Evolutionary conservation across 108 stramenopile species (phyloP).

Genomic region (Nitzschia sp.): DNA sequence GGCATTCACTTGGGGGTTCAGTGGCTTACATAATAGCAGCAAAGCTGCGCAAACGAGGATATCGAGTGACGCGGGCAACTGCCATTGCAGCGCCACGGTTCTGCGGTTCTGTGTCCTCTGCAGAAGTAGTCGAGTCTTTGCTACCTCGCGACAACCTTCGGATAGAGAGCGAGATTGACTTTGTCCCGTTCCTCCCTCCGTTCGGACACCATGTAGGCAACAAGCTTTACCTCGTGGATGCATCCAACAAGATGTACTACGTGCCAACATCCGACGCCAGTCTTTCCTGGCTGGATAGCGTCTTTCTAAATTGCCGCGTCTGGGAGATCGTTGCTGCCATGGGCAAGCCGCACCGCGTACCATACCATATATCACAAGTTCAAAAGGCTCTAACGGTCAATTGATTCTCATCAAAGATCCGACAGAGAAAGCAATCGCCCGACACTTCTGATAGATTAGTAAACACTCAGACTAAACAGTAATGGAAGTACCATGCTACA

Average conservation of each 20-base stretch:
- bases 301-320: conserved; percentile 44
- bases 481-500: too few relatives aligned
- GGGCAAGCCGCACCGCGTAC: conserved; percentile 24
- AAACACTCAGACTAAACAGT: too few relatives aligned
- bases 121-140: conserved; percentile 24
- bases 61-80: conserved; percentile 41
- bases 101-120: conserved; percentile 39
- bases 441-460: too few relatives aligned
- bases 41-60: conserved; percentile 60
- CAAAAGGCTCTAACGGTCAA: neutral
- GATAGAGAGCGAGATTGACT: conserved; percentile 61
- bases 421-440: too few relatives aligned
- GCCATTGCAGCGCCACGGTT: conserved; percentile 58
- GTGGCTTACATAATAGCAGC: conserved; percentile 61
- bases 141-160: conserved; percentile 53
- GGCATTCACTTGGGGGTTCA: conserved; percentile 63
- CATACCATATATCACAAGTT: conserved; percentile 3
- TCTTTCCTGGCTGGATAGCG: conserved; percentile 40
- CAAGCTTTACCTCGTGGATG: conserved; percentile 34
- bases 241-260: conserved; percentile 13
- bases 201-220: conserved; percentile 47
- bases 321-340: conserved; percentile 15
- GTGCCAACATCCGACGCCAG: conserved; percentile 23
- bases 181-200: conserved; percentile 58
- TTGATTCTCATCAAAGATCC: too few relatives aligned